Conservation (phyloP, 2,329 filamentous ascomycete genomes). For the Cladophialophora chaetospira region DNA sequence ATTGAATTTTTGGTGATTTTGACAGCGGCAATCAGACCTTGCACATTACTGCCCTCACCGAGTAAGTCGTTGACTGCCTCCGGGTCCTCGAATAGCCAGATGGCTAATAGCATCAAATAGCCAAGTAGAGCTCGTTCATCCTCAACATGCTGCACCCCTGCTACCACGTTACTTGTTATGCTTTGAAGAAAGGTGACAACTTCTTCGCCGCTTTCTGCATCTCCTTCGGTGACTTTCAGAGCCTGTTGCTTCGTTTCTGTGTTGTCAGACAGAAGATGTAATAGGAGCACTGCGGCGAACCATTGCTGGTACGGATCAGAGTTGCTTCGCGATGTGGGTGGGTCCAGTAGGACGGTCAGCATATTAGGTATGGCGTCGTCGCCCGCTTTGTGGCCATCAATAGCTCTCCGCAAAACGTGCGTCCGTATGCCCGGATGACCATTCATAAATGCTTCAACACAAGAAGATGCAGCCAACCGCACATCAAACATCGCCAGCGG, state of each 20-base stretch:
- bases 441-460: conserved; percentile 88
- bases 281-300: conserved; percentile 84
- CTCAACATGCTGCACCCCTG: conserved; percentile 71
- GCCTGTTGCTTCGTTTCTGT: conserved; percentile 75
- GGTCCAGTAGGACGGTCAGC: conserved; percentile 75
- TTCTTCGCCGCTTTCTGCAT: conserved; percentile 86
- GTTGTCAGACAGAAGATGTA: conserved; percentile 83
- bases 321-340: conserved; percentile 61
- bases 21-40: conserved; percentile 76
- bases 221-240: conserved; percentile 83
- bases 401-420: conserved; percentile 85
- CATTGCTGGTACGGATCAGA: conserved; percentile 84
- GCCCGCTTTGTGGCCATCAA: conserved; percentile 78
- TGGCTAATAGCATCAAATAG: conserved; percentile 84
- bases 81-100: conserved; percentile 90
- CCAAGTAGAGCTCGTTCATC: conserved; percentile 79
- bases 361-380: conserved; percentile 86
- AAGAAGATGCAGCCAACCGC: conserved; percentile 81
- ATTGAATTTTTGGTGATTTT: conserved; percentile 63
- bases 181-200: conserved; percentile 92
- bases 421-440: conserved; percentile 77
- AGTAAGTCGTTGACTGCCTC: conserved; percentile 92
- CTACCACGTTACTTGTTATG: conserved; percentile 81
- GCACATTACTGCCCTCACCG: conserved; percentile 87
- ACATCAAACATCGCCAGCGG: conserved; percentile 72